phyloP scores from a whole-genome alignment of 228 moss, liverwort and hornwort genomes.

The Sphagnum magellanicum region DNA sequence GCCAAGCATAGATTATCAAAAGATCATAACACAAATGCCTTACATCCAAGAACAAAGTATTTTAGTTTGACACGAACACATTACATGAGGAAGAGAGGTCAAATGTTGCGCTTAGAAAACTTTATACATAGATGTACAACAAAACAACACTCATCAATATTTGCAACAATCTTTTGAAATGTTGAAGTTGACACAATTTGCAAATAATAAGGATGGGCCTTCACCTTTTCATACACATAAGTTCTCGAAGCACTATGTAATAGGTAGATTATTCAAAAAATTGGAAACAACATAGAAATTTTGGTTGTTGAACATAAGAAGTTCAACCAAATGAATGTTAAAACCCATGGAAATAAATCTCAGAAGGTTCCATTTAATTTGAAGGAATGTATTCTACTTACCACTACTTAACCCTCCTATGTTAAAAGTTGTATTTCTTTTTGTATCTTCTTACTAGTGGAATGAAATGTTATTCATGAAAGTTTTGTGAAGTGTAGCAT shows the following conservation, averaged over 20 bases:
- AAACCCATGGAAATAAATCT: background rate
- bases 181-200: slow-evolving; percentile 31
- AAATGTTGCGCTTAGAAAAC: background rate
- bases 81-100: background rate
- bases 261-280: background rate
- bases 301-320: too few species aligned
- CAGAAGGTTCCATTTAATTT: background rate
- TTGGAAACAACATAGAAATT: too few species aligned
- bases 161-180: slow-evolving; percentile 31
- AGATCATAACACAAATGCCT: background rate
- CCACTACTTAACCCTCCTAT: background rate
- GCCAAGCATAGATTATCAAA: background rate
- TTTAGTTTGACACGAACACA: background rate
- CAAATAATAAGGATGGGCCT: slow-evolving; percentile 50
- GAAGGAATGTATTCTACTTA: background rate
- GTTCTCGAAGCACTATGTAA: slow-evolving; percentile 75
- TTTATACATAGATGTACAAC: background rate
- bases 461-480: too few species aligned
- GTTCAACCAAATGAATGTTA: too few species aligned
- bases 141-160: slow-evolving; percentile 13
- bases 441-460: too few species aligned
- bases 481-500: too few species aligned
- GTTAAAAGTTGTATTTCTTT: too few species aligned
- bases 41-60: background rate
- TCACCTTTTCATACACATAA: slow-evolving; percentile 75